phyloP scores from a whole-genome alignment of 768 basidiomycete genomes.

The Amanita molliuscula region DNA sequence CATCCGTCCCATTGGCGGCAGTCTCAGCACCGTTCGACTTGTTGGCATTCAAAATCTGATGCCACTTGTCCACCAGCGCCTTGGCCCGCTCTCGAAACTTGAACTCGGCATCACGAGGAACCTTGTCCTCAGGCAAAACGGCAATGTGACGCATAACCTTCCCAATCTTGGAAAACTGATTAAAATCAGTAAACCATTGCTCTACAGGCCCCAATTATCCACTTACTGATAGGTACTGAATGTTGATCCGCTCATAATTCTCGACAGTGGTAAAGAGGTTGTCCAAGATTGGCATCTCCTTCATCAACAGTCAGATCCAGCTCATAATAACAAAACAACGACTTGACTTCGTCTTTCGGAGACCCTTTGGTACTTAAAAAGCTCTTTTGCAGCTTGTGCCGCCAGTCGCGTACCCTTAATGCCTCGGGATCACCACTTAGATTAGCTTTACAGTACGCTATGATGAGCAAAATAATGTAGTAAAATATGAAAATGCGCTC shows the following conservation, averaged over 20 bases:
- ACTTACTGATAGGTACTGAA: slow-evolving; percentile 52
- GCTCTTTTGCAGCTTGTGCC: slow-evolving; percentile 85
- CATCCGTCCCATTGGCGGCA: slow-evolving; percentile 1
- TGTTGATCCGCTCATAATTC: slow-evolving; percentile 63
- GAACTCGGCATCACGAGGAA: slow-evolving; percentile 55
- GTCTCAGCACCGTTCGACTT: slow-evolving; percentile 15
- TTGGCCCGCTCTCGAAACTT: slow-evolving; percentile 64
- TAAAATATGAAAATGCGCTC: slow-evolving; percentile 5
- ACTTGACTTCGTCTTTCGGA: slow-evolving; percentile 56
- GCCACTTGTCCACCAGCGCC: slow-evolving; percentile 63
- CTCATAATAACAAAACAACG: slow-evolving; percentile 4
- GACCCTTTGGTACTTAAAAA: slow-evolving; percentile 58
- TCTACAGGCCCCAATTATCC: not conserved
- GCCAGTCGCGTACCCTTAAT: slow-evolving; percentile 74
- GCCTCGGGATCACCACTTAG: slow-evolving; percentile 62
- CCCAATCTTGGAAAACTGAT: slow-evolving; percentile 70
- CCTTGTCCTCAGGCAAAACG: slow-evolving; percentile 37
- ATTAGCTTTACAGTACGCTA: slow-evolving; percentile 19
- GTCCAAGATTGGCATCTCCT: slow-evolving; percentile 76
- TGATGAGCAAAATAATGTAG: not conserved
- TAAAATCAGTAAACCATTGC: not conserved
- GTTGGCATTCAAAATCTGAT: slow-evolving; percentile 36
- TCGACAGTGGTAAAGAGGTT: slow-evolving; percentile 70
- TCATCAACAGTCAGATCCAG: not conserved
- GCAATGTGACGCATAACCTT: slow-evolving; percentile 87